These are phyloP conservation scores for Asterionellopsis glacialis DNA, from an alignment of 108 stramenopile species.

Conservation along the genomic window DNA sequence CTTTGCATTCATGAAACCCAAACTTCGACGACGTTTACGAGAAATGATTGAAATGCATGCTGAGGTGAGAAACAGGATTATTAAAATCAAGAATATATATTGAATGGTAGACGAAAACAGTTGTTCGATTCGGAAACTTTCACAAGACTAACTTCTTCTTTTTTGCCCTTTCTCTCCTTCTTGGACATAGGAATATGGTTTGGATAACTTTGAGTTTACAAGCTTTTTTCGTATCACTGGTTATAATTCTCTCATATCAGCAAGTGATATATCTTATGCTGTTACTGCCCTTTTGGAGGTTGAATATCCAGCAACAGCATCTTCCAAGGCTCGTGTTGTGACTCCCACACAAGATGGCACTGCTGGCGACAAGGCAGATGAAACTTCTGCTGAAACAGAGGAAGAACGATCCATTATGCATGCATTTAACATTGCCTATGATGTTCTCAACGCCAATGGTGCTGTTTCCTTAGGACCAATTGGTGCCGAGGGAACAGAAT, in stretches of 20 bases:
- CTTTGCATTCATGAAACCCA: conserved; percentile 73
- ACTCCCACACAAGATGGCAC: conserved; percentile 9
- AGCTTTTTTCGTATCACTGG: conserved; percentile 83
- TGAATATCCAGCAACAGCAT: conserved; percentile 20
- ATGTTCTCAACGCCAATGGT: conserved; percentile 67
- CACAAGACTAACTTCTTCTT: background rate
- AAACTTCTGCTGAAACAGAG: background rate
- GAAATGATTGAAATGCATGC: conserved; percentile 50
- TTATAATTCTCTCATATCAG: conserved; percentile 72
- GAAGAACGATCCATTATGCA: conserved; percentile 44
- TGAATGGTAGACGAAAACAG: background rate
- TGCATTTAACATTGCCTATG: conserved; percentile 77
- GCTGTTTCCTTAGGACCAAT: conserved; percentile 15
- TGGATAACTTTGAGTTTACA: conserved; percentile 71
- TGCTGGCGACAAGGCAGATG: conserved; percentile 25
- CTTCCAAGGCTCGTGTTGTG: background rate
- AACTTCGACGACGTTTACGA: conserved; percentile 56
- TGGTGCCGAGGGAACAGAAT: conserved; percentile 44
- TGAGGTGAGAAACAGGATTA: conserved; percentile 38
- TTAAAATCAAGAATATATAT: background rate
- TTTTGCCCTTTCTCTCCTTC: background rate
- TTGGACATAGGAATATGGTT: conserved; percentile 58
- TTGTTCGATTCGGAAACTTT: background rate
- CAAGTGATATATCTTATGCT: conserved; percentile 79
- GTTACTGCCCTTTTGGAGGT: conserved; percentile 82